Evolutionary conservation across 75 land plant genomes (phyloP).

Genomic region (Pinus taeda): DNA sequence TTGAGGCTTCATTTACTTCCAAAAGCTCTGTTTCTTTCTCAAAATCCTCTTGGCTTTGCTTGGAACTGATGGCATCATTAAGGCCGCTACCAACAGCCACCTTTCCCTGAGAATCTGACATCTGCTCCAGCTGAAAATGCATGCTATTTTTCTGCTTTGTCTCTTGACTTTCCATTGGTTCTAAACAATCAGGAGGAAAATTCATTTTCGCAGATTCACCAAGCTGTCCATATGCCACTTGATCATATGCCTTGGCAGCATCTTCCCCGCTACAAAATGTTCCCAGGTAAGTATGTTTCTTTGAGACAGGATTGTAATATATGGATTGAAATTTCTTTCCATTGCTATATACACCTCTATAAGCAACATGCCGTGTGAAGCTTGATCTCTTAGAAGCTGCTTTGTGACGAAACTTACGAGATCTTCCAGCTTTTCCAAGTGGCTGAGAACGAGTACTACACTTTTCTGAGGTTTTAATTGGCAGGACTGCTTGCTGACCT

Average conservation of each 20-base stretch:
- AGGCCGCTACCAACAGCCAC: not conserved
- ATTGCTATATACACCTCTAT: conserved; percentile 31
- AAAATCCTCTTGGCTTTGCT: not conserved
- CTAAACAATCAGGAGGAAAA: conserved; percentile 16
- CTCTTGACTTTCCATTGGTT: not conserved
- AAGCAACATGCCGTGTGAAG: conserved; percentile 9
- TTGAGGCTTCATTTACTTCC: conserved; percentile 1
- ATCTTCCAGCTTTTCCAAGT: not conserved
- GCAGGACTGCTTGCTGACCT: not conserved
- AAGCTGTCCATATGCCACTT: conserved; percentile 18
- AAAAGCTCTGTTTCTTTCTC: not conserved
- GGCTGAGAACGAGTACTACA: not conserved
- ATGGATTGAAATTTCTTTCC: conserved; percentile 36
- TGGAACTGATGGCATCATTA: not conserved
- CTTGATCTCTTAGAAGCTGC: not conserved
- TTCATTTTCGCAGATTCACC: conserved; percentile 27
- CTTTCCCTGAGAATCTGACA: not conserved
- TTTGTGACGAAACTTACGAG: not conserved
- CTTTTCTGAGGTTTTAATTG: not conserved
- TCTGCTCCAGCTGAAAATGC: not conserved
- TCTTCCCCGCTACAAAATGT: conserved; percentile 34
- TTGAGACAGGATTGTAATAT: conserved; percentile 28
- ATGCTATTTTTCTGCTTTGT: not conserved
- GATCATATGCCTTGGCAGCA: conserved; percentile 37
- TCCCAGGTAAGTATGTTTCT: conserved; percentile 42